Conservation (phyloP, 164 flowering plant species). For the Tetrastigma voinierianum region DNA sequence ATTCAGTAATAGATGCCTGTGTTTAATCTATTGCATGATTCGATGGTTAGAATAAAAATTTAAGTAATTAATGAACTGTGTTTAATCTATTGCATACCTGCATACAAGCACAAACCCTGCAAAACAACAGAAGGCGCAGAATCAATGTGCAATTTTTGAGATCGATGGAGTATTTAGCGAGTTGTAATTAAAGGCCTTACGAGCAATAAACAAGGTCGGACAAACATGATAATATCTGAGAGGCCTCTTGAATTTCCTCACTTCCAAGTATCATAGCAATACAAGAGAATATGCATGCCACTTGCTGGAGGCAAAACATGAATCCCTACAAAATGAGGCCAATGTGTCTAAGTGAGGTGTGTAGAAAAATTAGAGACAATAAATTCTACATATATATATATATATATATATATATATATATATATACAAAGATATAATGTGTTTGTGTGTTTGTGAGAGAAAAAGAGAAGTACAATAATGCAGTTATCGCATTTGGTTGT, state of each 20-base stretch:
- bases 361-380: neutral
- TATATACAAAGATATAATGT: neutral
- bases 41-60: neutral
- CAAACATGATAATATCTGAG: constrained; percentile 44
- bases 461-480: constrained; percentile 54
- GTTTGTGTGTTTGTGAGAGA: neutral
- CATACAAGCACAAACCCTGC: constrained; percentile 75
- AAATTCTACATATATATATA: too few species aligned
- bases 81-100: constrained; percentile 33
- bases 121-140: constrained; percentile 7
- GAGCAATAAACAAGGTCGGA: constrained; percentile 52
- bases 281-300: constrained; percentile 62
- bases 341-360: neutral
- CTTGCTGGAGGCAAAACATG: constrained; percentile 73
- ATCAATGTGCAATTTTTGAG: neutral
- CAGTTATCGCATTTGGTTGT: constrained; percentile 77
- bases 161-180: neutral
- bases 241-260: constrained; percentile 43
- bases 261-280: constrained; percentile 49
- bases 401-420: too few species aligned
- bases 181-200: constrained; percentile 29
- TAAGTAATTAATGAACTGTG: neutral
- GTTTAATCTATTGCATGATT: too few species aligned
- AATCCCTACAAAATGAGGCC: constrained; percentile 45
- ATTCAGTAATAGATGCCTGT: too few species aligned